A percentile compares a stretch with the other conserved stretches of the same genome.
These are phyloP conservation scores for Mayamaea pseudoterrestris DNA, from an alignment of 108 stramenopile species.

Conservation along the genomic window DNA sequence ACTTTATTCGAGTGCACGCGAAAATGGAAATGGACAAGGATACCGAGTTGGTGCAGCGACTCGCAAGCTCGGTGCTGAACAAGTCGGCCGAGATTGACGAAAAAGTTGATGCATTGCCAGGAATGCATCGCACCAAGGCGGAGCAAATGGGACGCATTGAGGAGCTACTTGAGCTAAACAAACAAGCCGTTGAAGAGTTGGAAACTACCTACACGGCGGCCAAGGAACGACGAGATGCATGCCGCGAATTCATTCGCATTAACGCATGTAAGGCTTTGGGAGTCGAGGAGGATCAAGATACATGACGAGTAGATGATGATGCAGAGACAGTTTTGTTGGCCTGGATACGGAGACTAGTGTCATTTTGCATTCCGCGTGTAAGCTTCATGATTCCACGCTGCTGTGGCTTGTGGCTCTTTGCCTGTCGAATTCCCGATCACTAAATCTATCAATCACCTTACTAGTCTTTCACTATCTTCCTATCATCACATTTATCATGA, in stretches of 20 bases:
- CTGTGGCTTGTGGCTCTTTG: no score
- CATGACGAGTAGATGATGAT: no score
- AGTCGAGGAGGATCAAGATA: slow-evolving; percentile 40
- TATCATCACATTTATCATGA: no score
- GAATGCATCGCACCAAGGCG: slow-evolving; percentile 54
- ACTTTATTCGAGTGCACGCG: slow-evolving; percentile 36
- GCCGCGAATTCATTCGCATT: slow-evolving; percentile 40
- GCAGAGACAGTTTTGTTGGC: no score
- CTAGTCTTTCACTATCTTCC: no score
- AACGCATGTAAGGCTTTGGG: slow-evolving; percentile 59
- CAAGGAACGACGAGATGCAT: slow-evolving; percentile 28
- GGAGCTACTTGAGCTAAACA: slow-evolving; percentile 46
- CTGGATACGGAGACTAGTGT: no score
- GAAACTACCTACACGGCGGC: slow-evolving; percentile 37
- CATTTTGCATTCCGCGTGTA: no score
- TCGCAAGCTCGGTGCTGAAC: slow-evolving; percentile 48
- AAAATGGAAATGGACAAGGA: slow-evolving; percentile 50
- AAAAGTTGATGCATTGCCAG: slow-evolving; percentile 48
- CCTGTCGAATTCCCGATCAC: no score
- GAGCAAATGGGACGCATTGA: slow-evolving; percentile 61
- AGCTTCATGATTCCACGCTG: no score
- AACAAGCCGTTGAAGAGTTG: slow-evolving; percentile 28
- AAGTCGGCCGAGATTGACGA: slow-evolving; percentile 63
- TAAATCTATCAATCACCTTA: no score
- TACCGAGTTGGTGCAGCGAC: slow-evolving; percentile 26